These are phyloP conservation scores for Exophiala lecanii-corni DNA, from an alignment of 2,329 filamentous ascomycete genomes.

Conservation along the genomic window DNA sequence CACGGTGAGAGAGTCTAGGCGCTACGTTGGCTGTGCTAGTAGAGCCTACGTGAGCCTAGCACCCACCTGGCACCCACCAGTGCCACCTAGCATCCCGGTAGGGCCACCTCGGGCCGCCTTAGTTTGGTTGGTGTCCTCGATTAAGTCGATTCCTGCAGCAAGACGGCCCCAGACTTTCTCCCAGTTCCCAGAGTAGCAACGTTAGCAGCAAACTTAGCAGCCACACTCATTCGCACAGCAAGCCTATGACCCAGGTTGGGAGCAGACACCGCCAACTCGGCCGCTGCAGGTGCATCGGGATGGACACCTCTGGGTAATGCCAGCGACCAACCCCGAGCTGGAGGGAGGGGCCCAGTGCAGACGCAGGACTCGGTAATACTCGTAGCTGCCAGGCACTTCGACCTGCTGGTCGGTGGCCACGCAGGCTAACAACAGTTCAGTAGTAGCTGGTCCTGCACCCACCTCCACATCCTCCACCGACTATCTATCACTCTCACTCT, in stretches of 20 bases:
- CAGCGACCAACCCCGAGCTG: not conserved
- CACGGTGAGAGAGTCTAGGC: conserved; percentile 1
- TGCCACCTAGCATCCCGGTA: too few relatives aligned
- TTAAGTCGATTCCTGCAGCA: not conserved
- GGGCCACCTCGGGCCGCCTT: not conserved
- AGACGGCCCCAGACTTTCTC: conserved; percentile 8
- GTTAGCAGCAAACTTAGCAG: conserved; percentile 1
- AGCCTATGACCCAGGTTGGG: not conserved
- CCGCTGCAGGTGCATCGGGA: not conserved
- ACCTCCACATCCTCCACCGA: not conserved
- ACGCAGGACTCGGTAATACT: not conserved
- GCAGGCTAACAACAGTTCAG: not conserved
- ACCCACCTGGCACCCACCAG: too few relatives aligned
- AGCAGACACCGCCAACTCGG: conserved; percentile 12
- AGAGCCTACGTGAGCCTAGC: too few relatives aligned
- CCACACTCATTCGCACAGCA: not conserved
- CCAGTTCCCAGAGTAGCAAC: conserved; percentile 2
- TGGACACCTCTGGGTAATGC: not conserved
- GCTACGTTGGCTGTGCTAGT: conserved; percentile 5
- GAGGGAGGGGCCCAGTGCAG: not conserved
- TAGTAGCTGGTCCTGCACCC: not conserved
- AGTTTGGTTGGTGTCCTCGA: not conserved
- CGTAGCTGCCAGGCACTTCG: not conserved
- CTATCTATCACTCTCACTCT: not conserved
- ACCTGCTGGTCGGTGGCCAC: too few relatives aligned